A percentile compares a stretch with the other conserved stretches of the same genome.
Conservation (phyloP, 176 grass and related monocot genomes). For the Coix lacrymajobi region DNA sequence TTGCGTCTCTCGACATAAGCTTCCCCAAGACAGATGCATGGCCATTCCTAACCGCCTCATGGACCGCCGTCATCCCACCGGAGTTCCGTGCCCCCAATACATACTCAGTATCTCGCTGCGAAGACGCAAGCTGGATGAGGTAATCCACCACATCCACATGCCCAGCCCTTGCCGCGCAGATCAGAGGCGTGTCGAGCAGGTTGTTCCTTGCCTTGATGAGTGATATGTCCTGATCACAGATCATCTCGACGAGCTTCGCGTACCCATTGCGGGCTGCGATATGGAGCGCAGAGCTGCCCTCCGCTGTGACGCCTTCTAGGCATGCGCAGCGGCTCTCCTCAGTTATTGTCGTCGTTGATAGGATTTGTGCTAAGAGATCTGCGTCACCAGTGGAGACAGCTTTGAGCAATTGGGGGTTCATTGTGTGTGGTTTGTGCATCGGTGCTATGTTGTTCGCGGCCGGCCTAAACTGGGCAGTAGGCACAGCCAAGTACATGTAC, state of each 20-base stretch:
- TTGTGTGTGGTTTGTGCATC: background rate
- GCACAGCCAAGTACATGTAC: too few species aligned
- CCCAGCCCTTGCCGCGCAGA: conserved; percentile 8
- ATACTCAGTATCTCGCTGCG: background rate
- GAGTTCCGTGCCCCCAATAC: background rate
- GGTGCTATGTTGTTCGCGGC: background rate
- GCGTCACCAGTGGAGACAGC: background rate
- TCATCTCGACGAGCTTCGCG: background rate
- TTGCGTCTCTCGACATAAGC: background rate
- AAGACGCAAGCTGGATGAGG: background rate
- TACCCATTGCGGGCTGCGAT: background rate
- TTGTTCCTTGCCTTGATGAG: conserved; percentile 6
- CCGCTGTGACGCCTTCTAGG: background rate
- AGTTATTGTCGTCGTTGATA: background rate
- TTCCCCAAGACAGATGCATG: background rate
- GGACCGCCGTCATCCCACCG: background rate
- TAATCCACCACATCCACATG: background rate
- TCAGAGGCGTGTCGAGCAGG: background rate
- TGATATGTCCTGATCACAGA: background rate
- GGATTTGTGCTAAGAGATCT: background rate
- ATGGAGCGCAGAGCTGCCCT: conserved; percentile 7
- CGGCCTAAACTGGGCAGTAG: too few species aligned
- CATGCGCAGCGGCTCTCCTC: background rate
- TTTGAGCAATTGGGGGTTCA: background rate
- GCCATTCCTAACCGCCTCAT: conserved; percentile 9